Evolutionary conservation across 805 yeast species (phyloP), one percentile per base, ranked within the genome.

Genomic region (Debaryomyces castellii): DNA sequence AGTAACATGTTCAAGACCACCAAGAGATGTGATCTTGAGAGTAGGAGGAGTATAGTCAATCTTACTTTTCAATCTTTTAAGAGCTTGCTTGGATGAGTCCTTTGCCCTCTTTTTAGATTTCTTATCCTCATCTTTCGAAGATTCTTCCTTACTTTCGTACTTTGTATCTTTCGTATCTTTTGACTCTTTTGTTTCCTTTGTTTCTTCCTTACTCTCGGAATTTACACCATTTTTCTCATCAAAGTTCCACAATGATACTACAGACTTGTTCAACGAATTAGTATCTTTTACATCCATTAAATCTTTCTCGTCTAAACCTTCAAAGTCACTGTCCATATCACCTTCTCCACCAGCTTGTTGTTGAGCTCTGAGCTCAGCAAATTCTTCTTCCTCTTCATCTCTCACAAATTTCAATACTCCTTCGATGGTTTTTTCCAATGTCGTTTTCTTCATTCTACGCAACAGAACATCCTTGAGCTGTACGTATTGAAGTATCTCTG

Each of bases 1-100:
- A 20, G 91, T 82, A n/a, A 91, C 83, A 45, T 78, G 82, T 51
- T 86, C 95, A 67, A 94, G 80, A 2, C 99, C 99, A 22, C 99
- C 99, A 11, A 94, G 69, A 25, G 89, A 82, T 3, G 86, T 73
- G 23, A 94, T 69, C 3, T 84, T 80, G 0, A 83, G 65, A 2
- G 77, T 67, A 17, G 96, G 95, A 30, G 90, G 87, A 11, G 84
- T 68, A 67, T 87, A 78, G 57, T 83, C 85, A 49, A 77, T 76
- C 47, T 72, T 75, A 44, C 61, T 63, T 54, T 69, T 68, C 27
- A 55, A 59, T 43, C 58, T 57, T 44, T 67, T 68, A 33, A 44
- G 34, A 7, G 45, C 11, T 33, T 52, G 53, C 50, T 76, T 74
- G 60, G 59, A 38, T 49, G 68, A 43, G 7, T 77, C 82, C 50